Evolutionary conservation across 2,329 filamentous ascomycete genomes (phyloP).

Genomic region (Colletotrichum karsti): DNA sequence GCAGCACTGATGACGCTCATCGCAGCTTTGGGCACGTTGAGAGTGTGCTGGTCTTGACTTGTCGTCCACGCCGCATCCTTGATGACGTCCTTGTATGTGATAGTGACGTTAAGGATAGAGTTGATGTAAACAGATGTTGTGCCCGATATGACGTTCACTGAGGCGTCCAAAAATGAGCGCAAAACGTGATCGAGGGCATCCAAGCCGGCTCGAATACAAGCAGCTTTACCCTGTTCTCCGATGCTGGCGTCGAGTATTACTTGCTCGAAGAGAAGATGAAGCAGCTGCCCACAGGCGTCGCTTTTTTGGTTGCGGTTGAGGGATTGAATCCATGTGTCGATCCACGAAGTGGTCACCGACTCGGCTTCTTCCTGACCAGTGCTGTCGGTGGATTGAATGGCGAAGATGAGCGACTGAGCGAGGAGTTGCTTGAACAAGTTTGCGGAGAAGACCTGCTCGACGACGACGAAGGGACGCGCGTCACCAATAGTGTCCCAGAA

Average conservation of each 20-base stretch:
- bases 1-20: constrained; percentile 61
- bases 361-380: constrained; percentile 47
- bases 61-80: constrained; percentile 54
- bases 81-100: constrained; percentile 70
- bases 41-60: constrained; percentile 44
- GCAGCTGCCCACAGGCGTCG: constrained; percentile 81
- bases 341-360: constrained; percentile 79
- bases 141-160: constrained; percentile 47
- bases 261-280: constrained; percentile 76
- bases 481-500: constrained; percentile 91
- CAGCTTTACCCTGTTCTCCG: constrained; percentile 64
- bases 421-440: constrained; percentile 71
- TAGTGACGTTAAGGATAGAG: constrained; percentile 71
- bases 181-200: constrained; percentile 66
- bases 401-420: constrained; percentile 62
- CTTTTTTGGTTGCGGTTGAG: constrained; percentile 79
- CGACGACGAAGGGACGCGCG: constrained; percentile 80
- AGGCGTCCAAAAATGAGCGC: constrained; percentile 60
- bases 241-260: constrained; percentile 64
- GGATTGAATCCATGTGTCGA: constrained; percentile 79
- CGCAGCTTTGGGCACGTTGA: constrained; percentile 57
- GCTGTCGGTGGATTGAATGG: constrained; percentile 59
- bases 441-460: constrained; percentile 85
- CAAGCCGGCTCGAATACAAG: constrained; percentile 72
- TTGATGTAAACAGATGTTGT: constrained; percentile 70